Percentiles rank a stretch among this genome's conserved stretches.
Evolutionary conservation across 2,329 filamentous ascomycete genomes (phyloP).

Genomic region (Colletotrichum trifolii): DNA sequence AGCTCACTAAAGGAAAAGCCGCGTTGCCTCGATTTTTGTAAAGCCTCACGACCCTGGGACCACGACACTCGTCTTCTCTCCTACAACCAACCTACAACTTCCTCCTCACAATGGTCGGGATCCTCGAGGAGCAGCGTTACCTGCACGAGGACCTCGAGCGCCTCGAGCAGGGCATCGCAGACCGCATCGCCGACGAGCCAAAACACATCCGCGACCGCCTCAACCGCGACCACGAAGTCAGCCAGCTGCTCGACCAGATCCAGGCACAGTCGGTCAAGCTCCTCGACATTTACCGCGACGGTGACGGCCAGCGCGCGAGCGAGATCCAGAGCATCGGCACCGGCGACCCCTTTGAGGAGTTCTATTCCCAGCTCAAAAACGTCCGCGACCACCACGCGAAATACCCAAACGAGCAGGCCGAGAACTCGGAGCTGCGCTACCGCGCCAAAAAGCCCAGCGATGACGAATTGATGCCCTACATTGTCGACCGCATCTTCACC

Average conservation of each 20-base stretch:
- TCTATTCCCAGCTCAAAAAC: constrained; percentile 84
- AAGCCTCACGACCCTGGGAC: constrained; percentile 4
- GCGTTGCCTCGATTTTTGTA: constrained; percentile 18
- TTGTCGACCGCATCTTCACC: constrained; percentile 92
- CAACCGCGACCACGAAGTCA: constrained; percentile 90
- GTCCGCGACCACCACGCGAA: constrained; percentile 89
- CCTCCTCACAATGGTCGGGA: constrained; percentile 61
- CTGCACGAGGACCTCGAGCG: constrained; percentile 97
- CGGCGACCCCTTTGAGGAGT: constrained; percentile 89
- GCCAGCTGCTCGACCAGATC: constrained; percentile 87
- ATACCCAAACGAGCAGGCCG: constrained; percentile 94
- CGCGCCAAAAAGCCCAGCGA: constrained; percentile 73
- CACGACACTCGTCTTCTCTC: too few species aligned
- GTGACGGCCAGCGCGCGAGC: constrained; percentile 74
- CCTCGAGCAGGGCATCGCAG: constrained; percentile 91
- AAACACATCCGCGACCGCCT: constrained; percentile 92
- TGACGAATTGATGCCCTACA: constrained; percentile 70
- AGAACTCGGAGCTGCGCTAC: constrained; percentile 95
- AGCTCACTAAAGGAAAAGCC: constrained; percentile 1
- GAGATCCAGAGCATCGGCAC: constrained; percentile 88
- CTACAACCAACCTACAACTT: background rate
- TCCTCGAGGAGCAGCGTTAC: constrained; percentile 92
- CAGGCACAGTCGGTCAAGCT: constrained; percentile 86
- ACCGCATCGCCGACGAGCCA: constrained; percentile 89
- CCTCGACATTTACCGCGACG: constrained; percentile 86